Evolutionary conservation across 805 yeast species (phyloP), one percentile per base, ranked within the genome.

Genomic region (Kuraishia capsulata): DNA sequence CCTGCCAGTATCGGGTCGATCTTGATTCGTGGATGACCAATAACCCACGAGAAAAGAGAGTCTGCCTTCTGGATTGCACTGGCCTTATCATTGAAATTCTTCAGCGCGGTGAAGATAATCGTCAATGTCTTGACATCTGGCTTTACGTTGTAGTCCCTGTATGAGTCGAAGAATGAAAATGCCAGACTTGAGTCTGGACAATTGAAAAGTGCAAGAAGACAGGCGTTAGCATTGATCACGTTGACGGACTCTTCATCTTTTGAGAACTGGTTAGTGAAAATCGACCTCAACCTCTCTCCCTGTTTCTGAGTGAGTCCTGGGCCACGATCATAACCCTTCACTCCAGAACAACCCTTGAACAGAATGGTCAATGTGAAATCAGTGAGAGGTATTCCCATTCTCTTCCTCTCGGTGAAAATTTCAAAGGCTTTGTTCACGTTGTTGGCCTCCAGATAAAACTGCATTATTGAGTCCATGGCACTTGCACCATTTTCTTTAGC

Each of bases 401-500:
- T 81, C 46, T 76, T 78, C 36, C 85, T 61, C 57, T 71, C 67
- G 37, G 68, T 65, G 42, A 67, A 67, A 16, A 73, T 45, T 30
- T 71, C 71, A 20, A 79, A 39, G 0, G 82, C 81, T 5, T 62
- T 64, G 33, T 68, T 65, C 1, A 67, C 52, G 18, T 67, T 65
- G 2, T 69, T 65, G 6, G 61, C 47, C 5, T 53, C 53, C 3
- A 79, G 55, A 31, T 67, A 61, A 62, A 75, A 68, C 42, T 70
- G 66, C 49, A 77, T 52, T 0, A 83, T 64, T n/a, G 70, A 64
- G 44, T 84, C 83, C 74, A 76, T 70, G 1, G 76, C 83, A 24
- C 77, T 83, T 0, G 64, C 46, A 6, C 83, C 85, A 28, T 67
- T 65, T 2, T 50, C 51, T 21, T 62, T 55, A 0, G 81, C 74